Evolutionary conservation across 2,329 filamentous ascomycete species (phyloP).

Genomic region (Geoglossum cookeanum): DNA sequence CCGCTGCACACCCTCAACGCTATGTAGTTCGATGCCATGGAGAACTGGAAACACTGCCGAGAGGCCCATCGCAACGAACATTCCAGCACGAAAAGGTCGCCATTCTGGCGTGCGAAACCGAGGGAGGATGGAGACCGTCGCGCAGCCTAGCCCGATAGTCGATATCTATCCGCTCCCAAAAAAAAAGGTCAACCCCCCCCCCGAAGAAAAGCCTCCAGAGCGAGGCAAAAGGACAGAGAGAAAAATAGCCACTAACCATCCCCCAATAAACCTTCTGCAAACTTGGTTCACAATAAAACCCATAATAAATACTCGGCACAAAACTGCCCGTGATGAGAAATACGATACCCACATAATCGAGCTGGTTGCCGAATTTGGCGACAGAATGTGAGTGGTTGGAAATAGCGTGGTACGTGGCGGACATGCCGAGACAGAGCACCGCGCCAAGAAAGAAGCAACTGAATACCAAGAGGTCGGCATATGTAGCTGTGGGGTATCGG

Average conservation of each 20-base stretch:
- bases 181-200: background rate
- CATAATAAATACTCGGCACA: conserved; percentile 75
- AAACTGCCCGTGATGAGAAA: conserved; percentile 81
- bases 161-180: conserved; percentile 40
- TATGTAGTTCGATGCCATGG: conserved; percentile 53
- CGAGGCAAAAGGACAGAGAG: background rate
- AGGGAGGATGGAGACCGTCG: conserved; percentile 58
- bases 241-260: conserved; percentile 35
- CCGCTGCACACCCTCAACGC: conserved; percentile 42
- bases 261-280: conserved; percentile 55
- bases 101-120: conserved; percentile 67
- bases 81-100: conserved; percentile 66
- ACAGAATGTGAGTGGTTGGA: conserved; percentile 67
- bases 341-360: conserved; percentile 91
- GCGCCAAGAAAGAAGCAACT: conserved; percentile 63
- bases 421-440: conserved; percentile 56
- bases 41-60: conserved; percentile 69
- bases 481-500: conserved; percentile 43
- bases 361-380: conserved; percentile 68
- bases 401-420: conserved; percentile 67
- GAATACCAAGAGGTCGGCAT: conserved; percentile 51
- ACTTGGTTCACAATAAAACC: conserved; percentile 49
- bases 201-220: background rate
- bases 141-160: conserved; percentile 56
- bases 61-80: conserved; percentile 77